Evolutionary conservation across 495 filamentous ascomycete genomes (phyloP).

Genomic region (Saxophila tyrrhenica): DNA sequence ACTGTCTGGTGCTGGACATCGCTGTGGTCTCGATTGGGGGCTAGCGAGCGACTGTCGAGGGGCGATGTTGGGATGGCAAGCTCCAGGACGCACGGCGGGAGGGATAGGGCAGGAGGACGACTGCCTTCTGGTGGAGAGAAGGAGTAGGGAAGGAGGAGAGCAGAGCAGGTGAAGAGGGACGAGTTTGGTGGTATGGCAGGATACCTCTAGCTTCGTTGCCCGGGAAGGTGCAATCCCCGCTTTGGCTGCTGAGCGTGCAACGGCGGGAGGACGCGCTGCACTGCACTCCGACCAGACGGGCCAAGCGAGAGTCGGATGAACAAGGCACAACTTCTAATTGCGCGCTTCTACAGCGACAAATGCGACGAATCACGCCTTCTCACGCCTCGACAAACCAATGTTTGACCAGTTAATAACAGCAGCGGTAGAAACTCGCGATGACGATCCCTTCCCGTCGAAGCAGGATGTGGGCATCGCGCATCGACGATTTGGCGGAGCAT

Average conservation of each 20-base stretch:
- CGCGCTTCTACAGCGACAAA: neutral
- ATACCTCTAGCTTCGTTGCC: slow-evolving; percentile 1
- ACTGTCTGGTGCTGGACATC: slow-evolving; percentile 7
- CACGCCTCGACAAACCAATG: neutral
- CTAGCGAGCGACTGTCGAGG: neutral
- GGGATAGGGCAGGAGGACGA: slow-evolving; percentile 13
- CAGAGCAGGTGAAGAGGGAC: neutral
- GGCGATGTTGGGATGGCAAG: neutral
- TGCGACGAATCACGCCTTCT: neutral
- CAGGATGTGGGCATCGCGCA: neutral
- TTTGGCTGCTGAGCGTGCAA: too few relatives aligned
- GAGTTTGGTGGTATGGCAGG: neutral
- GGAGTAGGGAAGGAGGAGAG: neutral
- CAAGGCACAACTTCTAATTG: neutral
- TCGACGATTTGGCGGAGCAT: neutral
- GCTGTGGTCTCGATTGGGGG: neutral
- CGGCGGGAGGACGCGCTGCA: too few relatives aligned
- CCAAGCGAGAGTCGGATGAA: neutral
- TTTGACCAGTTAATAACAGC: neutral
- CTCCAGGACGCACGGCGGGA: neutral
- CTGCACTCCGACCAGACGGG: too few relatives aligned
- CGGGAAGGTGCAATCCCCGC: too few relatives aligned
- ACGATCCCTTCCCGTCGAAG: neutral
- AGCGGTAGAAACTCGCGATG: neutral
- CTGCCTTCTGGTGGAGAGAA: slow-evolving; percentile 11